phyloP scores from a whole-genome alignment of 192 early-diverging fungal genomes.

The Dispira simplex region DNA sequence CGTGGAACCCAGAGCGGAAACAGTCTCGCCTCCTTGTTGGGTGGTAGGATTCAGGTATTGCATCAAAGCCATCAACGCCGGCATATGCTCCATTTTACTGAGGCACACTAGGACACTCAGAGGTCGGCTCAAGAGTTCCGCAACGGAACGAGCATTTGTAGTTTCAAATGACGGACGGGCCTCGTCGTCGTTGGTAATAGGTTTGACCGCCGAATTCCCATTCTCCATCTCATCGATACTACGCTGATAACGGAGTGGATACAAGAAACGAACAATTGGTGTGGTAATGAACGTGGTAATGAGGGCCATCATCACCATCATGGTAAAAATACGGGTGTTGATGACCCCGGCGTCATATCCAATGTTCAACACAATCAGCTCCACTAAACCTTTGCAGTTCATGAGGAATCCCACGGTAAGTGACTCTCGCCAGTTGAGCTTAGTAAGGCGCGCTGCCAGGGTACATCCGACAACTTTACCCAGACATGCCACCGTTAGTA shows the following conservation, averaged over 20 bases:
- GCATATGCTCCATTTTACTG: conserved; percentile 44
- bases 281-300: conserved; percentile 81
- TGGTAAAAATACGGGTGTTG: conserved; percentile 45
- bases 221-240: conserved; percentile 17
- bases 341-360: conserved; percentile 75
- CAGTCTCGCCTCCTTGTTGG: conserved; percentile 11
- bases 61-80: conserved; percentile 51
- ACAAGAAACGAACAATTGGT: conserved; percentile 56
- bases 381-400: conserved; percentile 94
- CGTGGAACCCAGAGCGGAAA: too few relatives aligned
- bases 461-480: conserved; percentile 83
- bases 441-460: conserved; percentile 41
- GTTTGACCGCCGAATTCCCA: background rate
- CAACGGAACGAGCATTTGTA: background rate
- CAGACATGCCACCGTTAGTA: conserved; percentile 56
- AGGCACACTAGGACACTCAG: conserved; percentile 38
- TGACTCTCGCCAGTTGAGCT: conserved; percentile 70
- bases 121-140: conserved; percentile 16
- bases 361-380: conserved; percentile 91
- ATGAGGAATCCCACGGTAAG: conserved; percentile 76
- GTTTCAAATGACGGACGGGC: conserved; percentile 2
- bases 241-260: conserved; percentile 50
- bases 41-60: conserved; percentile 33
- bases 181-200: conserved; percentile 9
- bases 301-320: conserved; percentile 71